A percentile compares a stretch with the other conserved stretches of the same genome.
Evolutionary conservation across 306 rosid genomes (phyloP).

Genomic region (Purshia tridentata): DNA sequence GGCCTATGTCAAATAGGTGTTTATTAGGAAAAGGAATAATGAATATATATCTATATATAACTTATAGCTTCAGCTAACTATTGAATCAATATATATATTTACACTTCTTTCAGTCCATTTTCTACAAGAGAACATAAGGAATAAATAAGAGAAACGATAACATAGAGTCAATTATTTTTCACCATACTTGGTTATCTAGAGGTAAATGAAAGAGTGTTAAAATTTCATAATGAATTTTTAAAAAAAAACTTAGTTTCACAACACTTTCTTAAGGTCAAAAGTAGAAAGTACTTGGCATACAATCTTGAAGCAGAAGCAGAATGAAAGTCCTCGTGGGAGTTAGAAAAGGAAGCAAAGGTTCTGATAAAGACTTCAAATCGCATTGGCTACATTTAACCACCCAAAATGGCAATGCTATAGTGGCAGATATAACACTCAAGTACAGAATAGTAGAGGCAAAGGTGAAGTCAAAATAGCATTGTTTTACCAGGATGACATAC

Average conservation of each 20-base stretch:
- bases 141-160: not conserved
- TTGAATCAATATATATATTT: not conserved
- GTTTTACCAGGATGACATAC: not conserved
- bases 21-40: not conserved
- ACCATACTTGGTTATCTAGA: not conserved
- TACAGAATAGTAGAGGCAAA: not conserved
- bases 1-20: constrained; percentile 44
- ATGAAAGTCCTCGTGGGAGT: not conserved
- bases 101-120: not conserved
- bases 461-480: no score
- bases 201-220: not conserved
- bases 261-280: not conserved
- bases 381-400: not conserved
- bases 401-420: not conserved
- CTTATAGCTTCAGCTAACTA: not conserved
- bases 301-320: not conserved
- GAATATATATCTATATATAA: not conserved
- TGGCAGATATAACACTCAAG: not conserved
- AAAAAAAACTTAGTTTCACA: not conserved
- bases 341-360: constrained; percentile 1
- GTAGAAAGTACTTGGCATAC: not conserved
- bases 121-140: not conserved
- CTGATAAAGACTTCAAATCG: not conserved
- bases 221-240: not conserved
- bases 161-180: no score